Evolutionary conservation across 75 land plant species (phyloP).

Genomic region (Ceratopteris richardii): DNA sequence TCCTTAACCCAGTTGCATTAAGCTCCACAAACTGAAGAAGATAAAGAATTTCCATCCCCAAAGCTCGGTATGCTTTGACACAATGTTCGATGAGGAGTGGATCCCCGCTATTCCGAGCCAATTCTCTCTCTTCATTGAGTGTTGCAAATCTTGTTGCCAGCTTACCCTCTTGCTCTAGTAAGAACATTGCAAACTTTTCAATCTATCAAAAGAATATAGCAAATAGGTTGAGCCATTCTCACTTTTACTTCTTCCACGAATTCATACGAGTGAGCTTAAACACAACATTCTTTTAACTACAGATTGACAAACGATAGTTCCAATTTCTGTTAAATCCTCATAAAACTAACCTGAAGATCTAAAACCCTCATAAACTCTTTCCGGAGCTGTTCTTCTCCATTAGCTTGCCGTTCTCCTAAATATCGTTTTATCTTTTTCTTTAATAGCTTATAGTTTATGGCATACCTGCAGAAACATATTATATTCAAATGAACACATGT

Average conservation of each 20-base stretch:
- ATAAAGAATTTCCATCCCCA: constrained; percentile 24
- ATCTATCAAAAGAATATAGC: constrained; percentile 3
- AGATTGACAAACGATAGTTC: too few relatives aligned
- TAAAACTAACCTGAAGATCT: constrained; percentile 51
- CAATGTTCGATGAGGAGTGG: not conserved
- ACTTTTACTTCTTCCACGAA: too few relatives aligned
- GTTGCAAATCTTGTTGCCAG: constrained; percentile 10
- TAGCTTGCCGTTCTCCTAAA: constrained; percentile 26
- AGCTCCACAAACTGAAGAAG: constrained; percentile 25
- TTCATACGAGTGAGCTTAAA: too few relatives aligned
- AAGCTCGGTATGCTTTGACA: constrained; percentile 9
- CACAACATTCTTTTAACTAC: too few relatives aligned
- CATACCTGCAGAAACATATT: constrained; percentile 35
- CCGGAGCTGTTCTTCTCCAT: constrained; percentile 36
- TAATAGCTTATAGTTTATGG: constrained; percentile 74
- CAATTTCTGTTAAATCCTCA: not conserved
- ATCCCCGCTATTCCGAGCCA: not conserved
- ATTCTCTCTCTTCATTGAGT: constrained; percentile 12
- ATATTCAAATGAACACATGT: constrained; percentile 1
- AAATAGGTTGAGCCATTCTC: too few relatives aligned
- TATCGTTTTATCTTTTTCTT: constrained; percentile 65
- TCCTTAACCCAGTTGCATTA: constrained; percentile 27
- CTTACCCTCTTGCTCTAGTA: constrained; percentile 17
- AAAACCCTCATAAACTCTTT: constrained; percentile 70
- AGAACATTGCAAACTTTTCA: constrained; percentile 25